These are phyloP conservation scores for Chimonanthus praecox DNA, from an alignment of 164 flowering plant genomes.

Conservation along the genomic window DNA sequence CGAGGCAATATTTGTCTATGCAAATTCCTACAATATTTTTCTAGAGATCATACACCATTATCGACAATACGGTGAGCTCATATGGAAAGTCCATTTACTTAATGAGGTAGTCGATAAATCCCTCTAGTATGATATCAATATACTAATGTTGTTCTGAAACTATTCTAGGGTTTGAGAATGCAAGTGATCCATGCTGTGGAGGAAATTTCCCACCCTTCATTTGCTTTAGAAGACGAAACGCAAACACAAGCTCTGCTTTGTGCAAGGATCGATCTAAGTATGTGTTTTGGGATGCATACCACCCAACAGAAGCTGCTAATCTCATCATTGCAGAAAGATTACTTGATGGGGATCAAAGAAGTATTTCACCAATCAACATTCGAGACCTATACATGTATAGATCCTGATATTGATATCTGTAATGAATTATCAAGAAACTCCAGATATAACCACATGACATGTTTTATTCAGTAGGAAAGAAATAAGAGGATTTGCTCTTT, in stretches of 20 bases:
- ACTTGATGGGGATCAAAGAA: conserved; percentile 35
- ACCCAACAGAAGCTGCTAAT: conserved; percentile 59
- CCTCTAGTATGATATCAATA: neutral
- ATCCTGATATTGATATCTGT: neutral
- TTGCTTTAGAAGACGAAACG: conserved; percentile 30
- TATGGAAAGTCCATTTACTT: neutral
- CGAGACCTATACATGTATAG: conserved; percentile 31
- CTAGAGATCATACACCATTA: conserved; percentile 29
- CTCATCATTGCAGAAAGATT: conserved; percentile 33
- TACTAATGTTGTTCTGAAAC: conserved; percentile 2
- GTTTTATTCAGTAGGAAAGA: neutral
- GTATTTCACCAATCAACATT: conserved; percentile 38
- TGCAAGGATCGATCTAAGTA: conserved; percentile 56
- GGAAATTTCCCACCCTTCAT: conserved; percentile 50
- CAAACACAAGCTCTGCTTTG: conserved; percentile 23
- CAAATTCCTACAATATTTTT: conserved; percentile 45
- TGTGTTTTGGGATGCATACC: conserved; percentile 70
- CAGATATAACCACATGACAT: too few species aligned
- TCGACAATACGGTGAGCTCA: conserved; percentile 37
- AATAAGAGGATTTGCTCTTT: neutral
- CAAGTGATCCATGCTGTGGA: conserved; percentile 52
- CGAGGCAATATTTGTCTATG: conserved; percentile 41
- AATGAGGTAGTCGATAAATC: neutral
- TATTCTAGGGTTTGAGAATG: conserved; percentile 45
- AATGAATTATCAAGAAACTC: too few species aligned